Evolutionary conservation across 1,284 basidiomycete species (phyloP), one percentile per base, ranked within the genome.

Genomic region (Trichosporon asahii): DNA sequence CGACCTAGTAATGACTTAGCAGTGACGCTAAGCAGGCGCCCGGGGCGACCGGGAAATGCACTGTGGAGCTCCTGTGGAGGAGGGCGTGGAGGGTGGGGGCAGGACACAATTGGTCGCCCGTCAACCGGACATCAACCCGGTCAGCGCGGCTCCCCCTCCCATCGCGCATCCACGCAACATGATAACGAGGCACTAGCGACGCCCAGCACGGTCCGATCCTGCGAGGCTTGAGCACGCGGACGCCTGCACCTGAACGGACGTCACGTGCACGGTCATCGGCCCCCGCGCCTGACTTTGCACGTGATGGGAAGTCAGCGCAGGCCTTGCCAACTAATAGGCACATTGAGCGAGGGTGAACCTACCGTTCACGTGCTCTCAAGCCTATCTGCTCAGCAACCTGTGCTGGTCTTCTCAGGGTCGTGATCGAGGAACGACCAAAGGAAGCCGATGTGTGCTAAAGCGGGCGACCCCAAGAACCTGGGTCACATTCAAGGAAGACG

Each of bases 231-330:
- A 23, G 46, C 46, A 53, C 46, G 46, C n/a, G 46, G 46, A 23
- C 46, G 46, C 21, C 21, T 8, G 6, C 5, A 12, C 46, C 46
- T 53, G 46, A 11, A 18, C 21, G 46, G 21, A 4, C 46, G 21
- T 60, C 57, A 60, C 57, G 57, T 60, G 57, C 57, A 60, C 57
- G 57, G 57, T 60, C 57, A 60, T 31, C 57, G 57, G 57, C 57
- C 29, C 57, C 57, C 57, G 57, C 57, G 46, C 21, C 21, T 53
- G 46, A 53, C 21, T 53, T 23, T 53, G 14, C 46, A 53, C 46
- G 46, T 53, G 46, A 53, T 9, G 31, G 8, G 31, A 8, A 8
- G 4, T 31, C 31, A 31, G 4, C 31, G 31, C 35, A 37, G 8
- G 46, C 46, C 46, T 53, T 3, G 1, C 3, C 6, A 21, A 18